Base-by-base conservation (phyloP, 192 early-diverging fungal species). In the Coemansia sp. region DNA sequence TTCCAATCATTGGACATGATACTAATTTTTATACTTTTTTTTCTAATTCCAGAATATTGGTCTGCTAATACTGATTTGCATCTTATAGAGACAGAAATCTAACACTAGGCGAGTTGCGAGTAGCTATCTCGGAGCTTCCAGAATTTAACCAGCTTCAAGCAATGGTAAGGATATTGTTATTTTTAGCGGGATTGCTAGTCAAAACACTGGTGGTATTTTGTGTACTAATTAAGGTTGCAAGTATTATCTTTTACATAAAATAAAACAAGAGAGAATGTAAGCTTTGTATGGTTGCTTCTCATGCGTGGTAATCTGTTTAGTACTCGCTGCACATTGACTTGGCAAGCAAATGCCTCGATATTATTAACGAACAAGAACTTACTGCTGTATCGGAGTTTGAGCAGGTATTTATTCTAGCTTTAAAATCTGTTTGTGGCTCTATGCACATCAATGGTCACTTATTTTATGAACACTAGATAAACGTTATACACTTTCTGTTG, bases 301-400 rank as follows among this genome's bases (percentile, higher is more conserved):
- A 16, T 16, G 4, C n/a, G 32, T 32, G 16, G 48, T 50, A 50
- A 25, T 54, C 12, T 14, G 25, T 41, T 17, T 84, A 84, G 74
- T 86, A 83, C 63, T 72, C 80, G 45, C 22, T 76, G 32, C 86
- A 87, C 51, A 83, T 84, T 46, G 79, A 80, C 44, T 70, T 87
- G 50, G 72, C 68, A 59, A 65, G 69, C 48, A 70, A 77, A 60
- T 86, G 85, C 25, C 68, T 85, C 8, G 70, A 76, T 11, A 64
- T 68, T 19, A 75, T 77, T 12, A 65, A 75, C 6, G 39, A 65
- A 19, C 71, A 68, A 38, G 69, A 68, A 6, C 50, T 87, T 16
- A 19, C 56, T 13, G 53, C 57, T 5, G 22, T 87, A 19, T 54
- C 72, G 0, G 70, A 83, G 13, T 67, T 87, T 65, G 86, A 87